These are phyloP conservation scores for Ganoderma multipileum DNA, from an alignment of 1,284 basidiomycete genomes.

Conservation along the genomic window DNA sequence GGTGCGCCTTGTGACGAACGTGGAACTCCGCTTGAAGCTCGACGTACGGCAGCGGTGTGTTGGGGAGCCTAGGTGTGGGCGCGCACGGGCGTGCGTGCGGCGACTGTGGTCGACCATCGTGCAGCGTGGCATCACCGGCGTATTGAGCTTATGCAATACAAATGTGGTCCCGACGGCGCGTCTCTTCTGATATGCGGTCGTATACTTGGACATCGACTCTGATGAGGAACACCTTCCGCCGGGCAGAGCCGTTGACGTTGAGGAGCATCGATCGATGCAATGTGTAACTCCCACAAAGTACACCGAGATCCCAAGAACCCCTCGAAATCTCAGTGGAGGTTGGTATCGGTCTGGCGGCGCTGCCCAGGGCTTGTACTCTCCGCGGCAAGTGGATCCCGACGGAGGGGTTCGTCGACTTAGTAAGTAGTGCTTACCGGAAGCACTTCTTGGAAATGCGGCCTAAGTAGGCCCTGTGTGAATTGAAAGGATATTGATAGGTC, in stretches of 20 bases:
- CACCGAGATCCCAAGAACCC: constrained; percentile 16
- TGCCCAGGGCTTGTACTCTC: background rate
- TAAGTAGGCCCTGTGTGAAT: background rate
- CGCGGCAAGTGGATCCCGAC: background rate
- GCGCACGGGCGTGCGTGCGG: background rate
- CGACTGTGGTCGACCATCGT: background rate
- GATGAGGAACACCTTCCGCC: background rate
- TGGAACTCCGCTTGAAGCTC: background rate
- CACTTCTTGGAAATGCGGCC: background rate
- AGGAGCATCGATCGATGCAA: background rate
- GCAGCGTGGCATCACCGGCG: background rate
- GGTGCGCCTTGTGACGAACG: background rate
- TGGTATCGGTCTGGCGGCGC: background rate
- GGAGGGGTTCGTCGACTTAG: background rate
- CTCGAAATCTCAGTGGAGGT: constrained; percentile 22
- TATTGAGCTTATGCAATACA: background rate
- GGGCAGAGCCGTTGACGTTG: background rate
- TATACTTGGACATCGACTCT: background rate
- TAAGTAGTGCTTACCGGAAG: background rate
- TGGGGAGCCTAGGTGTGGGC: background rate
- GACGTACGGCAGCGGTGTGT: background rate
- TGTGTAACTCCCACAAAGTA: constrained; percentile 2
- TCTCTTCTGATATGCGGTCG: background rate
- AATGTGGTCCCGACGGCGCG: background rate
- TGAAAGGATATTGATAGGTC: too few relatives aligned